phyloP scores from a whole-genome alignment of 2,329 filamentous ascomycete genomes.

The Pestalotiopsis sp. region DNA sequence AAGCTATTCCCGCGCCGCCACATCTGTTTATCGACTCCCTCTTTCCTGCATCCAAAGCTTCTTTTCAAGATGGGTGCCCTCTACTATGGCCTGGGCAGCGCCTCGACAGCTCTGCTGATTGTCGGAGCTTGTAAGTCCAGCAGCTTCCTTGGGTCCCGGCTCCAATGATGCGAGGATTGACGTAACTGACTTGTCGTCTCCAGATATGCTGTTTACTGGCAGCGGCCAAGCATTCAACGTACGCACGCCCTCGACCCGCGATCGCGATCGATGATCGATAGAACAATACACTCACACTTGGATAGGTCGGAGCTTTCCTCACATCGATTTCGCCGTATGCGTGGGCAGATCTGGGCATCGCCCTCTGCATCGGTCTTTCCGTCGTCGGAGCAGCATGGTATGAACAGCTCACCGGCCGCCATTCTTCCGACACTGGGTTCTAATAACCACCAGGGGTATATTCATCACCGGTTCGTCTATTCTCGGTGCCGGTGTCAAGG shows the following conservation, averaged over 20 bases:
- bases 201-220: constrained; percentile 98
- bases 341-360: constrained; percentile 90
- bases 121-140: constrained; percentile 17
- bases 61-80: constrained; percentile 14
- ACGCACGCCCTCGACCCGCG: constrained; percentile 35
- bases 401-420: constrained; percentile 21
- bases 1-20: constrained; percentile 4
- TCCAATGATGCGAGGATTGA: neutral
- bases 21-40: neutral
- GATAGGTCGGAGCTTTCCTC: constrained; percentile 86
- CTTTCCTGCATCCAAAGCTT: neutral
- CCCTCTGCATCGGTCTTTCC: constrained; percentile 91
- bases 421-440: constrained; percentile 1
- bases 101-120: constrained; percentile 17
- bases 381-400: constrained; percentile 98
- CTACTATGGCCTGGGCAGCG: constrained; percentile 18
- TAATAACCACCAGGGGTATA: constrained; percentile 75
- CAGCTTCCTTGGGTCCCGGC: neutral
- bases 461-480: constrained; percentile 98
- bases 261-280: neutral
- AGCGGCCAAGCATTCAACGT: constrained; percentile 96
- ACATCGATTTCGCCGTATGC: constrained; percentile 92
- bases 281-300: constrained; percentile 24
- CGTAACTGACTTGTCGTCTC: constrained; percentile 13
- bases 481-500: constrained; percentile 93